phyloP scores from a whole-genome alignment of 179 eudicot species.

The Silene vulgaris region DNA sequence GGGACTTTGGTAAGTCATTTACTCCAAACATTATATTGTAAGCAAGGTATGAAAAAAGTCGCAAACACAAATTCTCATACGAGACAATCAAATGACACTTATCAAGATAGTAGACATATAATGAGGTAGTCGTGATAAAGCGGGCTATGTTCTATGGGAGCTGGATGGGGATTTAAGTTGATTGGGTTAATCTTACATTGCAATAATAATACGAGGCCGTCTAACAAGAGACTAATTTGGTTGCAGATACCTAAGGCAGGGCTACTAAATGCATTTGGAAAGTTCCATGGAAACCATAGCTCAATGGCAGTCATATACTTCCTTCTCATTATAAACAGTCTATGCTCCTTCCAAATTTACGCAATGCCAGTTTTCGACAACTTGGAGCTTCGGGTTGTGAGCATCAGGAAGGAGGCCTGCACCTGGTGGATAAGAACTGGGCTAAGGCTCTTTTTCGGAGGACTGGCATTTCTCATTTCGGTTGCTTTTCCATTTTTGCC shows the following conservation, averaged over 20 bases:
- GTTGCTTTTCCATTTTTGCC: slow-evolving; percentile 51
- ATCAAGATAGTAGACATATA: no score
- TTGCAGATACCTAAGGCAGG: slow-evolving; percentile 22
- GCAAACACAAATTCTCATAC: no score
- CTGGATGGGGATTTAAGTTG: no score
- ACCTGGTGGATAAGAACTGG: slow-evolving; percentile 30
- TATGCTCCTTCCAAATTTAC: slow-evolving; percentile 25
- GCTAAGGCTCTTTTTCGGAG: slow-evolving; percentile 44
- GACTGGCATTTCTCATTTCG: slow-evolving; percentile 42
- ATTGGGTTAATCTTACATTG: no score
- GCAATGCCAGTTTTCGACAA: slow-evolving; percentile 28
- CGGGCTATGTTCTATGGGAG: no score
- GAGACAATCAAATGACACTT: no score
- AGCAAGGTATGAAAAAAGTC: no score
- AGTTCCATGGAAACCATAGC: slow-evolving; percentile 8
- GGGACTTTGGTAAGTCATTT: slow-evolving; percentile 19
- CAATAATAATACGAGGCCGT: neutral
- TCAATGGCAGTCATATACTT: slow-evolving; percentile 24
- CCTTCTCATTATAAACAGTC: slow-evolving; percentile 20
- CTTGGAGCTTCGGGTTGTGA: slow-evolving; percentile 23
- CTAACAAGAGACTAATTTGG: neutral
- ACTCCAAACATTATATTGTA: no score
- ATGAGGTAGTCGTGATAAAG: no score
- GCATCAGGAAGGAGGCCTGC: slow-evolving; percentile 22
- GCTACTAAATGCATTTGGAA: slow-evolving; percentile 3